phyloP scores from a whole-genome alignment of 257 asterid genomes.

The Penstemon barbatus region DNA sequence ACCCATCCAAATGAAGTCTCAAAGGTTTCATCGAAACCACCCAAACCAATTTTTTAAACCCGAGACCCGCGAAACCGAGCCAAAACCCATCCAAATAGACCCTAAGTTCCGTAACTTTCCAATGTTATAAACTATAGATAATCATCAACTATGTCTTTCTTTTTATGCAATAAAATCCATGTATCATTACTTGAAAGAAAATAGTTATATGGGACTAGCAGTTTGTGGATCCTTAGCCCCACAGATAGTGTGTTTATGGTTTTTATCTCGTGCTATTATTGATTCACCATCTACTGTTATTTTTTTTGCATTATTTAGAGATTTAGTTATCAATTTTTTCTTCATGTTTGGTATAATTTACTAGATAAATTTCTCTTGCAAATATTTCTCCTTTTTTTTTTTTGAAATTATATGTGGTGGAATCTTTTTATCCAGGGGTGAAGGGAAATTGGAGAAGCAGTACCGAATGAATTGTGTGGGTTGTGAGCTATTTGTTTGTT shows the following conservation, averaged over 20 bases:
- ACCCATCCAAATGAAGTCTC: too few species aligned
- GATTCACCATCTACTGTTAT: background rate
- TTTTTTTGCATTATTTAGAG: background rate
- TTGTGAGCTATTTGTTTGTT: slow-evolving; percentile 93
- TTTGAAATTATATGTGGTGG: slow-evolving; percentile 5
- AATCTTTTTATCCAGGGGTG: slow-evolving; percentile 58
- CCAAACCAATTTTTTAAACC: too few species aligned
- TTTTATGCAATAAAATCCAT: background rate
- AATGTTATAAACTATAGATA: background rate
- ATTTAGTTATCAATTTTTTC: background rate
- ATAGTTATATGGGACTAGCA: background rate
- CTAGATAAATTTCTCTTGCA: background rate
- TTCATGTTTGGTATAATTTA: background rate
- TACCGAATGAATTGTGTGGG: slow-evolving; percentile 89
- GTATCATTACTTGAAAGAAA: background rate
- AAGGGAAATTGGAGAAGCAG: slow-evolving; percentile 95
- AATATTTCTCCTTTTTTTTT: background rate
- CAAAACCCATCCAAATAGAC: too few species aligned
- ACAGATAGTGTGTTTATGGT: background rate
- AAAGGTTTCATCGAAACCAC: too few species aligned
- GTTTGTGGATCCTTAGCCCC: slow-evolving; percentile 14
- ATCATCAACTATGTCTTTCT: background rate
- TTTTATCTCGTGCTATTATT: background rate
- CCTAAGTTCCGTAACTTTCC: background rate
- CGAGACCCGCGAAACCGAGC: too few species aligned